A percentile compares a stretch with the other conserved stretches of the same genome.
Conservation (phyloP, 2,329 filamentous ascomycete genomes). For the Monilinia fructicola region DNA sequence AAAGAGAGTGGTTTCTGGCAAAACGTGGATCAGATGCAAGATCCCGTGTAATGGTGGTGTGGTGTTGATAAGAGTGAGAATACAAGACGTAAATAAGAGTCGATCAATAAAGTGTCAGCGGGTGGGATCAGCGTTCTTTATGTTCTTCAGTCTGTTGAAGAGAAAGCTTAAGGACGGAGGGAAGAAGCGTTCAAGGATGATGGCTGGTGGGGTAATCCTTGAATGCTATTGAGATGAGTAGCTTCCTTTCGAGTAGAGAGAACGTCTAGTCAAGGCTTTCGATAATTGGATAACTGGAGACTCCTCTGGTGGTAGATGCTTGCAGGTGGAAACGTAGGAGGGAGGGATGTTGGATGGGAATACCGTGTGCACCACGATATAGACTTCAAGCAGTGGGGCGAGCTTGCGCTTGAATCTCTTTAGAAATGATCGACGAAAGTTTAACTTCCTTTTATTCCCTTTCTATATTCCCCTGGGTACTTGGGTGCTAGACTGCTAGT, state of each 20-base stretch:
- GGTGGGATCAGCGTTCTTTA: conserved; percentile 42
- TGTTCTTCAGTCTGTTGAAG: conserved; percentile 33
- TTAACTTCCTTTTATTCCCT: conserved; percentile 24
- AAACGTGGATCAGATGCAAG: conserved; percentile 39
- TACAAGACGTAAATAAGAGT: conserved; percentile 31
- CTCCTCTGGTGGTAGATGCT: conserved; percentile 29
- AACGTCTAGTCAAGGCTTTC: conserved; percentile 21
- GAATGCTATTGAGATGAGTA: conserved; percentile 14
- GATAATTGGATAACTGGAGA: conserved; percentile 21
- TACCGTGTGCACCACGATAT: conserved; percentile 20
- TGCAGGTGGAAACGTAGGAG: neutral
- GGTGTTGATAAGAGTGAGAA: conserved; percentile 8
- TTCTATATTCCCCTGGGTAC: conserved; percentile 24
- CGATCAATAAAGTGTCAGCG: conserved; percentile 30
- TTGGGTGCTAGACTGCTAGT: conserved; percentile 18
- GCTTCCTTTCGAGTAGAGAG: conserved; percentile 18
- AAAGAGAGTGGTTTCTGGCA: conserved; percentile 28
- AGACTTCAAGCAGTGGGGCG: conserved; percentile 26
- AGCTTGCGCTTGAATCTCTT: conserved; percentile 29
- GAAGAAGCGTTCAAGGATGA: conserved; percentile 28
- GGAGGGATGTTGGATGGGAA: conserved; percentile 23
- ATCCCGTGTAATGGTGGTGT: conserved; percentile 33
- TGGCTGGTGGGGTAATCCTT: conserved; percentile 32
- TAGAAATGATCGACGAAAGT: conserved; percentile 34
- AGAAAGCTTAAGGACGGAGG: conserved; percentile 21